Percentiles rank a stretch among this genome's conserved stretches.
Conservation (phyloP, 768 basidiomycete genomes). For the Macrolepiota fuliginosa region DNA sequence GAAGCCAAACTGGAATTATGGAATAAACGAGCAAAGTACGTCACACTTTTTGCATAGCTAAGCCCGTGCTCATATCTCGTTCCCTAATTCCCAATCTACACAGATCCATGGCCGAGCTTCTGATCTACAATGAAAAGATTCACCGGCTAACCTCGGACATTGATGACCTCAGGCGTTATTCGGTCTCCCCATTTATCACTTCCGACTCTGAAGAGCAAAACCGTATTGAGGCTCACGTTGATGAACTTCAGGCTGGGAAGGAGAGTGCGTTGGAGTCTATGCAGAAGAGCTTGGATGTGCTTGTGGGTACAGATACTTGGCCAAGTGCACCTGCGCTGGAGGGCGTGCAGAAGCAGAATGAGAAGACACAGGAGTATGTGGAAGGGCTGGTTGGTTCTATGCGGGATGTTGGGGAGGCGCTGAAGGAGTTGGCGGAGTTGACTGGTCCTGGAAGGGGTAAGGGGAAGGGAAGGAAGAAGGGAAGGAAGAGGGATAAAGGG, state of each 20-base stretch:
- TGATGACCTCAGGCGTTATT: constrained; percentile 5
- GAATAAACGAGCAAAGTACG: constrained; percentile 18
- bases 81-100: neutral
- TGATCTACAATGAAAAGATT: neutral
- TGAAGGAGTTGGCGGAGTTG: constrained; percentile 13
- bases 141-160: neutral
- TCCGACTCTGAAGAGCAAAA: constrained; percentile 1
- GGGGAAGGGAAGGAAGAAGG: constrained; percentile 2
- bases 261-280: neutral
- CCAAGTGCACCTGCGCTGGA: constrained; percentile 11
- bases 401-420: constrained; percentile 12
- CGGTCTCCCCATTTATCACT: neutral
- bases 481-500: constrained; percentile 9
- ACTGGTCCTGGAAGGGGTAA: neutral
- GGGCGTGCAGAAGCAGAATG: constrained; percentile 14
- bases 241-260: neutral
- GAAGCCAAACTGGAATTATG: constrained; percentile 17
- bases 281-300: neutral
- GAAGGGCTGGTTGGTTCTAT: constrained; percentile 14
- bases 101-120: constrained; percentile 6
- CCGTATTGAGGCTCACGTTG: constrained; percentile 1
- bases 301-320: constrained; percentile 11
- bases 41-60: neutral
- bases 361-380: constrained; percentile 11
- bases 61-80: neutral